Evolutionary conservation across 768 basidiomycete species (phyloP).

Genomic region (Mycena maculata): DNA sequence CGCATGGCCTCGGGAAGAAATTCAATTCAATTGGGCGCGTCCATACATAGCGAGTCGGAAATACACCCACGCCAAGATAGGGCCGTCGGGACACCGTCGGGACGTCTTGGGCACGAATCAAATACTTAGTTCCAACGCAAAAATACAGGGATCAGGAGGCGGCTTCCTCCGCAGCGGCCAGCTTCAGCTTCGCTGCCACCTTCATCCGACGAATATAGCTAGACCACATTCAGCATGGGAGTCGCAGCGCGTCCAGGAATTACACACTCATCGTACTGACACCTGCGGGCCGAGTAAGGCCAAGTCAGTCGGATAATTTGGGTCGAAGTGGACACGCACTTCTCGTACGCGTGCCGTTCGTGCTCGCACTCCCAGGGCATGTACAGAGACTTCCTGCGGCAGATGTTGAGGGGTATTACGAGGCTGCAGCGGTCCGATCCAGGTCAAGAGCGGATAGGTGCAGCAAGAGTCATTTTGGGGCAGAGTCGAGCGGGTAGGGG

Average conservation of each 20-base stretch:
- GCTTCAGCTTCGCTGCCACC: constrained; percentile 79
- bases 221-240: constrained; percentile 17
- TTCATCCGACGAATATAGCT: constrained; percentile 94
- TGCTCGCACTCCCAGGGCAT: constrained; percentile 95
- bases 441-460: neutral
- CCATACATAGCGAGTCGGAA: too few relatives aligned
- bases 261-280: constrained; percentile 94
- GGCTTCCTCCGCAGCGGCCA: constrained; percentile 51
- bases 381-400: constrained; percentile 81
- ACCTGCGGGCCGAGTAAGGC: constrained; percentile 58
- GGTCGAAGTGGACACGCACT: constrained; percentile 59
- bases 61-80: too few relatives aligned
- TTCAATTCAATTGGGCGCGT: too few relatives aligned
- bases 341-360: constrained; percentile 87
- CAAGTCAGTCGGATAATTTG: neutral
- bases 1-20: too few relatives aligned
- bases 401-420: constrained; percentile 88
- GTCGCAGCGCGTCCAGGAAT: neutral
- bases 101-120: too few relatives aligned
- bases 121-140: constrained; percentile 17
- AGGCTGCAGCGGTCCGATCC: constrained; percentile 62
- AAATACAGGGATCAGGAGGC: constrained; percentile 16
- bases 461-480: constrained; percentile 4
- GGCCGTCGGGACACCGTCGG: too few relatives aligned
- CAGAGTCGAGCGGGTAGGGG: constrained; percentile 16